Percentiles rank a stretch among this genome's conserved stretches.
Evolutionary conservation across 257 asterid genomes (phyloP).

Genomic region (Solanum phureja): DNA sequence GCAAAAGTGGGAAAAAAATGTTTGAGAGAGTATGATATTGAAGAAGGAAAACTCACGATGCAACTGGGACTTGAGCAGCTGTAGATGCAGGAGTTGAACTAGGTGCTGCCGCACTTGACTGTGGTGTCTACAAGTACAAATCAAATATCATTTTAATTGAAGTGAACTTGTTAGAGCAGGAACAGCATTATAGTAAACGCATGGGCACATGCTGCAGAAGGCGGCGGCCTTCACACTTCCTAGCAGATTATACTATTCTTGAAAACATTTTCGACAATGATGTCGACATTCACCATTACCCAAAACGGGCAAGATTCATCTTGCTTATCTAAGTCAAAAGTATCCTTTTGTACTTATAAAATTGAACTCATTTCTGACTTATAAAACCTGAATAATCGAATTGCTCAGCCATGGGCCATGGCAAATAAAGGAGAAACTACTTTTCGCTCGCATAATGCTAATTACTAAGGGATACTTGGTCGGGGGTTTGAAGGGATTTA

Average conservation of each 20-base stretch:
- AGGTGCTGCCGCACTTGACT: constrained; percentile 31
- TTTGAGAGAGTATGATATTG: neutral
- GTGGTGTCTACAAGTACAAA: constrained; percentile 33
- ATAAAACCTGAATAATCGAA: neutral
- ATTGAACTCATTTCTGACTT: neutral
- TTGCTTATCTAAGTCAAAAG: neutral
- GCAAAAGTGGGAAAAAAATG: neutral
- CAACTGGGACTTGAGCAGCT: constrained; percentile 20
- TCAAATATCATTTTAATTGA: neutral
- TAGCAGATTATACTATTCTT: neutral
- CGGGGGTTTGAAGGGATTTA: neutral
- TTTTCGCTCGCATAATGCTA: neutral
- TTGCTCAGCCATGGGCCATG: neutral
- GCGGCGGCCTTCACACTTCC: neutral
- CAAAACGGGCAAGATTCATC: neutral
- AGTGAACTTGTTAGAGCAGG: neutral
- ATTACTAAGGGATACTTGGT: neutral
- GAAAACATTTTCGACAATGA: neutral
- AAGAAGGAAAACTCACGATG: constrained; percentile 23
- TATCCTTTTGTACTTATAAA: neutral
- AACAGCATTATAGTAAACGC: neutral
- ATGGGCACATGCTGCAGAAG: neutral
- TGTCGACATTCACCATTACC: neutral
- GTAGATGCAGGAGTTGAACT: constrained; percentile 29
- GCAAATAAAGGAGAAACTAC: neutral